phyloP scores from a whole-genome alignment of 2,329 filamentous ascomycete genomes.

The Metarhizium guizhouense region DNA sequence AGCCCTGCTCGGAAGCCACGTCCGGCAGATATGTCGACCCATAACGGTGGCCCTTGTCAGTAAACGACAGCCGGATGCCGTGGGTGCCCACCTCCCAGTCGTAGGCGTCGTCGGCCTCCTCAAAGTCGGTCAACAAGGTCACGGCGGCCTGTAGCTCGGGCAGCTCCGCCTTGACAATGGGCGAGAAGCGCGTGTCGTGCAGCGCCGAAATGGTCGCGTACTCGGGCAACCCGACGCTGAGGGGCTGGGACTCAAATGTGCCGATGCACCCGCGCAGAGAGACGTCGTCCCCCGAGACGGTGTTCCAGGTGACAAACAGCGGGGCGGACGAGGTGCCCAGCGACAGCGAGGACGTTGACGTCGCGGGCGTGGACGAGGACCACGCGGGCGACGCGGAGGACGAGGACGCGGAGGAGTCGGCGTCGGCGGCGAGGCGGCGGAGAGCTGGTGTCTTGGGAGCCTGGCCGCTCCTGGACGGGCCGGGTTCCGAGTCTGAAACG shows the following conservation, averaged over 20 bases:
- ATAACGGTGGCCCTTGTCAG: slow-evolving; percentile 61
- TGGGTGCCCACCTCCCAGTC: slow-evolving; percentile 86
- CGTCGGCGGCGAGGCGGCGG: slow-evolving; percentile 28
- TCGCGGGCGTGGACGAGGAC: slow-evolving; percentile 36
- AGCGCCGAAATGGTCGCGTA: slow-evolving; percentile 77
- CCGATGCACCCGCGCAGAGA: slow-evolving; percentile 89
- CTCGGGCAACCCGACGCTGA: slow-evolving; percentile 62
- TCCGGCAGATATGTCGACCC: slow-evolving; percentile 89
- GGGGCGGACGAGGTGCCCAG: slow-evolving; percentile 47
- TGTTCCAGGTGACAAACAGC: slow-evolving; percentile 95
- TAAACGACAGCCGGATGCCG: slow-evolving; percentile 79
- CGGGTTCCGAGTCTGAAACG: slow-evolving; percentile 7
- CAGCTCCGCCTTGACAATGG: slow-evolving; percentile 45
- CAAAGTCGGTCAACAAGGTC: slow-evolving; percentile 80
- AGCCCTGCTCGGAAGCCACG: slow-evolving; percentile 85
- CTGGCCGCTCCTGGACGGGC: slow-evolving; percentile 5
- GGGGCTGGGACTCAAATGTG: slow-evolving; percentile 73
- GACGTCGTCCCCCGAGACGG: slow-evolving; percentile 35
- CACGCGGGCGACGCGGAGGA: slow-evolving; percentile 28
- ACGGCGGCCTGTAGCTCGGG: slow-evolving; percentile 55
- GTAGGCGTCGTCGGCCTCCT: slow-evolving; percentile 60
- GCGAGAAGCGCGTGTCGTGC: slow-evolving; percentile 53
- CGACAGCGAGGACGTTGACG: slow-evolving; percentile 31
- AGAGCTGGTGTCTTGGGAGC: slow-evolving; percentile 31
- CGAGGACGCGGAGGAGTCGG: slow-evolving; percentile 24